A percentile compares a stretch with the other conserved stretches of the same genome.
Conservation (phyloP, 169 alveolate genomes). For the Eimeria acervulina region DNA sequence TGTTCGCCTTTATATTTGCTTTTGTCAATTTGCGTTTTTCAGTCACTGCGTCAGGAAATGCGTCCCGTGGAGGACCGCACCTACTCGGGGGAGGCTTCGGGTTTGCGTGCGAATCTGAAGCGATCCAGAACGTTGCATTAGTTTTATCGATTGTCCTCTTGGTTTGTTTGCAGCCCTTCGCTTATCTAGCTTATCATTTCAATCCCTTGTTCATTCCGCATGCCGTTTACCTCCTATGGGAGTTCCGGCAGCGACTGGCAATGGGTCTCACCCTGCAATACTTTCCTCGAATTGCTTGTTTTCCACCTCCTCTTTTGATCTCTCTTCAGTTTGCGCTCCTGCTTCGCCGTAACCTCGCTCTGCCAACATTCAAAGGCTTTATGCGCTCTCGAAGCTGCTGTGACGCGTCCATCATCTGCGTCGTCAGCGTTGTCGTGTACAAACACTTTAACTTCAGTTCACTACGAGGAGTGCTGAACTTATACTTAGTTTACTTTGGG, state of each 20-base stretch:
- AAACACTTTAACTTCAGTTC: not conserved
- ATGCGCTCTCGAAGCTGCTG: not conserved
- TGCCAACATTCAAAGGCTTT: not conserved
- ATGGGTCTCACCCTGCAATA: not conserved
- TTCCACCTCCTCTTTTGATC: not conserved
- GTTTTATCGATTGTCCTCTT: not conserved
- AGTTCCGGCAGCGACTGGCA: not conserved
- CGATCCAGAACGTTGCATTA: constrained; percentile 67
- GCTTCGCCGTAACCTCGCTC: not conserved
- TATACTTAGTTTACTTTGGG: not conserved
- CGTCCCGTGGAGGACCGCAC: constrained; percentile 75
- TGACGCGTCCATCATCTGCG: not conserved
- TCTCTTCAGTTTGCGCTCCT: not conserved
- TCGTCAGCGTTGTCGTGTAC: not conserved
- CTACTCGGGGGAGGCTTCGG: constrained; percentile 75
- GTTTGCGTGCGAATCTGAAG: constrained; percentile 78
- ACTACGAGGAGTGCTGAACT: not conserved
- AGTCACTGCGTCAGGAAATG: constrained; percentile 75
- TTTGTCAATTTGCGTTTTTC: constrained; percentile 62
- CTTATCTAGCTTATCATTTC: not conserved
- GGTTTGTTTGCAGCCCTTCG: not conserved
- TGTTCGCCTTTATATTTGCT: not conserved
- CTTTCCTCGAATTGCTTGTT: not conserved
- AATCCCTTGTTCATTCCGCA: not conserved
- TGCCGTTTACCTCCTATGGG: not conserved